Conservation (phyloP, 495 filamentous ascomycete genomes). For the Immersiella caudata region DNA sequence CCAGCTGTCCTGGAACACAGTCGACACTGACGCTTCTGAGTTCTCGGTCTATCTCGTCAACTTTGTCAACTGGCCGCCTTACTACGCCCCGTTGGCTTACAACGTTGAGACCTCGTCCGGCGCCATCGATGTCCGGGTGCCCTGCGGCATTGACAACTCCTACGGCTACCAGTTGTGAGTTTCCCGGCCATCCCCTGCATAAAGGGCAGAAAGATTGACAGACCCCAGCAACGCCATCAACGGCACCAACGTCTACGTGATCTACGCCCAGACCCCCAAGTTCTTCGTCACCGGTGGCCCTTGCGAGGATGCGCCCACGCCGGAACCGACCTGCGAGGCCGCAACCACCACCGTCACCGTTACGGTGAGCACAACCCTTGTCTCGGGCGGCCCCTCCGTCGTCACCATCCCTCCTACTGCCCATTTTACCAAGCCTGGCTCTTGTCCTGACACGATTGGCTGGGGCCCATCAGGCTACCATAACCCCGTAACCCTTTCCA, state of each 20-base stretch:
- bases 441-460: constrained; percentile 36
- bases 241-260: constrained; percentile 54
- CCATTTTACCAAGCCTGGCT: constrained; percentile 1
- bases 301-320: constrained; percentile 25
- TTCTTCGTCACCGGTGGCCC: constrained; percentile 40
- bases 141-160: constrained; percentile 44
- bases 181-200: not conserved
- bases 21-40: constrained; percentile 49
- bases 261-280: constrained; percentile 50
- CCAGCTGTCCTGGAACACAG: constrained; percentile 45
- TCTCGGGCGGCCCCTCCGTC: constrained; percentile 10
- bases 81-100: constrained; percentile 43
- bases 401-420: constrained; percentile 12
- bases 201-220: not conserved
- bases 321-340: constrained; percentile 28
- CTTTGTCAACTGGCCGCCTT: constrained; percentile 54
- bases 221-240: constrained; percentile 49
- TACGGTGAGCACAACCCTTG: constrained; percentile 36
- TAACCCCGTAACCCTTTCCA: constrained; percentile 28
- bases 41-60: constrained; percentile 54
- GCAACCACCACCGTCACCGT: constrained; percentile 37
- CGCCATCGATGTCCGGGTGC: constrained; percentile 41
- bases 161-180: constrained; percentile 50
- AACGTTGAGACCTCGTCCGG: constrained; percentile 40
- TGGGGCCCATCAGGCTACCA: constrained; percentile 34